phyloP scores from a whole-genome alignment of 495 filamentous ascomycete species.

The Penicillium coffeae region DNA sequence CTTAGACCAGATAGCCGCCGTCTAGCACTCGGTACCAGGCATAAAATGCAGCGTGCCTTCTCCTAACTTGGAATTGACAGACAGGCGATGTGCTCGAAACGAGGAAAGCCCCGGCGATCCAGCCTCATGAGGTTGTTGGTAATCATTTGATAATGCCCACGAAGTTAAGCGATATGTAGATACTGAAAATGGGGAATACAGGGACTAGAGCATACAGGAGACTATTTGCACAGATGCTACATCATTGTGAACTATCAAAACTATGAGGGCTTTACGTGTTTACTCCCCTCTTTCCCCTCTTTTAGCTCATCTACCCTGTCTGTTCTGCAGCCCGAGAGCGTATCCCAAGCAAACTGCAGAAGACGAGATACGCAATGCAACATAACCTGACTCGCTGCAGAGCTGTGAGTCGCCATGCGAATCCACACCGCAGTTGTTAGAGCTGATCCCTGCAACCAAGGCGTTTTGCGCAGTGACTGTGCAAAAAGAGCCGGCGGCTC shows the following conservation, averaged over 20 bases:
- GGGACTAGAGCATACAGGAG: neutral
- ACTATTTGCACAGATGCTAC: no score
- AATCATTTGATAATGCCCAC: no score
- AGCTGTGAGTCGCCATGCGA: slow-evolving; percentile 9
- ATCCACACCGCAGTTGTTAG: slow-evolving; percentile 1
- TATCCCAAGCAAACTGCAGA: neutral
- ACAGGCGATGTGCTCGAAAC: neutral
- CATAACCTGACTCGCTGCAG: neutral
- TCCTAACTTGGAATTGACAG: no score
- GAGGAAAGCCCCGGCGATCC: neutral
- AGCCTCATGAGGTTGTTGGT: no score
- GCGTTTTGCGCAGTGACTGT: slow-evolving; percentile 9
- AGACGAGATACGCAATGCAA: neutral
- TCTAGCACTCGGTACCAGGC: slow-evolving; percentile 10
- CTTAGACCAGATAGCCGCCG: slow-evolving; percentile 24
- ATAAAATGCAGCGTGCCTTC: neutral
- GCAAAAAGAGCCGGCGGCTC: neutral
- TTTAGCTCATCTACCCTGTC: neutral
- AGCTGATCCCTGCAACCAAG: slow-evolving; percentile 2
- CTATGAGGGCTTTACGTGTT: no score
- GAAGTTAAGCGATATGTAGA: no score
- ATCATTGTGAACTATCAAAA: no score
- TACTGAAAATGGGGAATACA: neutral
- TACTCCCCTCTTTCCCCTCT: neutral
- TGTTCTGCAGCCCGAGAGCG: neutral